phyloP scores from a whole-genome alignment of 495 filamentous ascomycete genomes.

The Pyrenula aspistea region DNA sequence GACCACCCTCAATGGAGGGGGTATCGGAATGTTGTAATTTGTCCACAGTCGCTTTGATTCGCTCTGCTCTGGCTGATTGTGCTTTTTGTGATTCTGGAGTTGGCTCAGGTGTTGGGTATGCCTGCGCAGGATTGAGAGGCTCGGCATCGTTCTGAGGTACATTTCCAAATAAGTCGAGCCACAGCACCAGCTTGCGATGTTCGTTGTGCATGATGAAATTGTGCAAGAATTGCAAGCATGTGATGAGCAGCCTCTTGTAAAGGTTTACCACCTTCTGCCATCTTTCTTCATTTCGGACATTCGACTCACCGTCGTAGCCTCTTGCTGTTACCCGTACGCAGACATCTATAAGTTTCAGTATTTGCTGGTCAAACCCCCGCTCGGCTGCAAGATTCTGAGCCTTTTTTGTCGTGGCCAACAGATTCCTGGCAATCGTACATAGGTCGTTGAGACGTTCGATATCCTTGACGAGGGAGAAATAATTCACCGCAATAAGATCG shows the following conservation, averaged over 20 bases:
- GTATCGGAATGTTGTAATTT: background rate
- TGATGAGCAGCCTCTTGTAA: conserved; percentile 81
- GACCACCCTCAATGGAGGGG: background rate
- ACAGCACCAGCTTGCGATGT: conserved; percentile 79
- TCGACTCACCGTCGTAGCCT: conserved; percentile 74
- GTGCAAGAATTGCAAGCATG: conserved; percentile 78
- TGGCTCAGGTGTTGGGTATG: background rate
- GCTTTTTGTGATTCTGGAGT: background rate
- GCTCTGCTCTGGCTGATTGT: background rate
- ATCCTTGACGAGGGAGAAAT: conserved; percentile 62
- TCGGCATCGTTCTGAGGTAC: background rate
- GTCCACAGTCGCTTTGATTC: conserved; percentile 1
- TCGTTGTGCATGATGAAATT: conserved; percentile 91
- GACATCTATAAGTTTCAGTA: conserved; percentile 71
- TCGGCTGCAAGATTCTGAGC: conserved; percentile 80
- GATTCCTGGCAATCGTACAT: conserved; percentile 72
- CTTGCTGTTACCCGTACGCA: conserved; percentile 81
- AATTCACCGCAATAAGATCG: conserved; percentile 68
- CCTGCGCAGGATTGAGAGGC: background rate
- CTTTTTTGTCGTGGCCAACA: conserved; percentile 68
- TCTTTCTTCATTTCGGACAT: conserved; percentile 49
- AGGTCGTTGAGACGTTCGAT: conserved; percentile 76
- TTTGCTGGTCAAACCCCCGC: conserved; percentile 64
- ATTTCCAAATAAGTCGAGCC: conserved; percentile 74
- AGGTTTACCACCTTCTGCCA: conserved; percentile 65